These are phyloP conservation scores for Bauhinia variegata DNA, from an alignment of 306 rosid species.

Conservation along the genomic window DNA sequence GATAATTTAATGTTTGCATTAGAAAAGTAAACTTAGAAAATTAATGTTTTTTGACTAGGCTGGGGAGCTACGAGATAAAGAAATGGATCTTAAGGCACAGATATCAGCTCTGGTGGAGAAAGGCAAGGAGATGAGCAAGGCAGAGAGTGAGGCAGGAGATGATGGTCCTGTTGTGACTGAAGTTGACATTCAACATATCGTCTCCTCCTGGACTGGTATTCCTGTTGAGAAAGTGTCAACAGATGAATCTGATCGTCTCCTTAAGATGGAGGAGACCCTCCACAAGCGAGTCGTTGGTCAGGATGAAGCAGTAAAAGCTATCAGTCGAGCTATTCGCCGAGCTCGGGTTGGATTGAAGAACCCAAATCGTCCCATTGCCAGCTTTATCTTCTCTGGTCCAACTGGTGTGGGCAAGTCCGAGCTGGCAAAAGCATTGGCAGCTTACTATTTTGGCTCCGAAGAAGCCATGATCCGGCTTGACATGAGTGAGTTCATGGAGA, in stretches of 20 bases:
- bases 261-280: constrained; percentile 96
- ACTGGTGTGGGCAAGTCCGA: constrained; percentile 99
- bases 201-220: constrained; percentile 92
- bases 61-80: constrained; percentile 88
- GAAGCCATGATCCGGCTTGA: constrained; percentile 98
- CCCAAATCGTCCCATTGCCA: constrained; percentile 94
- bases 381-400: constrained; percentile 97
- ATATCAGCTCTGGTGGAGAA: constrained; percentile 77
- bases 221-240: constrained; percentile 97
- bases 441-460: constrained; percentile 94
- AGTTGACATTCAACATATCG: constrained; percentile 89
- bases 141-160: constrained; percentile 94
- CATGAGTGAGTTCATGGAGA: constrained; percentile 98
- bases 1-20: background rate
- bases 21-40: too few relatives aligned
- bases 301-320: constrained; percentile 94
- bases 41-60: constrained; percentile 60
- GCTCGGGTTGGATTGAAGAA: constrained; percentile 96
- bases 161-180: constrained; percentile 83
- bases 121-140: constrained; percentile 96
- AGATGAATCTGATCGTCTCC: constrained; percentile 94
- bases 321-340: constrained; percentile 89
- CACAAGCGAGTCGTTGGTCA: constrained; percentile 88
- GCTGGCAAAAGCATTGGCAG: constrained; percentile 85
- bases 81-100: constrained; percentile 92